Evolutionary conservation across 2,329 filamentous ascomycete species (phyloP).

Genomic region (Rutstroemia sp.): DNA sequence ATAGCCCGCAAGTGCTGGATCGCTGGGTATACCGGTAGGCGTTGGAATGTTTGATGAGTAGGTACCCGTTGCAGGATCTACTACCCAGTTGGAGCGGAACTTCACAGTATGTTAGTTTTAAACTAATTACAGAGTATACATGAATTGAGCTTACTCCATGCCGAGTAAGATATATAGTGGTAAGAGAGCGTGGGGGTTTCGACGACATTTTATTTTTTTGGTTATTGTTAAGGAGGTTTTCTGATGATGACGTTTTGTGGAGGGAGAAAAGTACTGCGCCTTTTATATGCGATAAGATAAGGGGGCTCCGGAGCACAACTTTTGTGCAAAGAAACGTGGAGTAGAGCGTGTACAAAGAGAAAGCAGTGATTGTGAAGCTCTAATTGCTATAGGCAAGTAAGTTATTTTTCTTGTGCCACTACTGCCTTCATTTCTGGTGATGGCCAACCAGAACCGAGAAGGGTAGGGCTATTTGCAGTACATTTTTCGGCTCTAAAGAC

Average conservation of each 20-base stretch:
- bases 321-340: too few species aligned
- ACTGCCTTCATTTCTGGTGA: too few species aligned
- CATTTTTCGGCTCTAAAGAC: too few species aligned
- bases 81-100: conserved; percentile 88
- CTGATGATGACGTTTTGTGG: conserved; percentile 5
- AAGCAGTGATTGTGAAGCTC: too few species aligned
- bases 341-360: too few species aligned
- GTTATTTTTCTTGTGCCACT: too few species aligned
- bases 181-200: conserved; percentile 3
- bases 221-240: neutral
- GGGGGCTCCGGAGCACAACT: conserved; percentile 19
- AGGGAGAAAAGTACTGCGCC: neutral
- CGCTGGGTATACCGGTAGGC: conserved; percentile 80
- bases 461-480: neutral
- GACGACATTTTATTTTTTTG: conserved; percentile 1
- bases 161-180: conserved; percentile 61
- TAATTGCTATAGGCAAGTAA: too few species aligned
- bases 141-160: conserved; percentile 56
- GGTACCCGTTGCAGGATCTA: conserved; percentile 70
- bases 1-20: conserved; percentile 80
- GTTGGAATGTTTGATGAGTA: conserved; percentile 69
- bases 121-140: conserved; percentile 11
- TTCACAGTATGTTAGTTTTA: conserved; percentile 32
- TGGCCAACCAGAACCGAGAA: too few species aligned
- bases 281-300: conserved; percentile 10